A percentile compares a stretch with the other conserved stretches of the same genome.
These are phyloP conservation scores for Carex kokanica DNA, from an alignment of 176 grass and related monocot genomes.

Conservation along the genomic window DNA sequence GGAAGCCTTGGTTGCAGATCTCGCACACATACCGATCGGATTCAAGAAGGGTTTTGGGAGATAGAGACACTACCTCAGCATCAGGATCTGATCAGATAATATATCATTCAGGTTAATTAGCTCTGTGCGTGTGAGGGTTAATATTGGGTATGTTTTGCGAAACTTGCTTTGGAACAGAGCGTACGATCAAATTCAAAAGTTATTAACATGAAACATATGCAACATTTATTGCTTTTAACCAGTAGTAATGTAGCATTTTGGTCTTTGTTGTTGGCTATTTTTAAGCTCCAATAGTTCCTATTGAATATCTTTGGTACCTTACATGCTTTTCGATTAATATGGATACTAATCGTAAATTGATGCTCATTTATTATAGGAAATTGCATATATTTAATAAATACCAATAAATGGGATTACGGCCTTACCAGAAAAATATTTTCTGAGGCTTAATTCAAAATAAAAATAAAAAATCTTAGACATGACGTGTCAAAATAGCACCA, in stretches of 20 bases:
- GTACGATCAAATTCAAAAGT: neutral
- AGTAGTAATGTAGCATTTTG: neutral
- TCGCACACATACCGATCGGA: slow-evolving; percentile 90
- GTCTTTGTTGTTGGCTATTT: neutral
- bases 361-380: neutral
- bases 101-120: neutral
- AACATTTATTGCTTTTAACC: neutral
- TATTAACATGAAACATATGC: neutral
- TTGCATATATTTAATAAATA: neutral
- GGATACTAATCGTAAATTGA: neutral
- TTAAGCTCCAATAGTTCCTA: neutral
- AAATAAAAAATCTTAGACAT: neutral
- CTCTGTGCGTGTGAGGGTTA: neutral
- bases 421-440: neutral
- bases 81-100: slow-evolving; percentile 49
- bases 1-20: slow-evolving; percentile 92
- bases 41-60: slow-evolving; percentile 78
- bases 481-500: neutral
- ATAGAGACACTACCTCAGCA: slow-evolving; percentile 83
- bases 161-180: neutral
- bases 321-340: neutral
- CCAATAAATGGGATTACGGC: neutral
- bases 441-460: neutral
- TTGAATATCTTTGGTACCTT: neutral
- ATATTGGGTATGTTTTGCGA: neutral